phyloP scores from a whole-genome alignment of 345 rosid species.

The Brassica incana region DNA sequence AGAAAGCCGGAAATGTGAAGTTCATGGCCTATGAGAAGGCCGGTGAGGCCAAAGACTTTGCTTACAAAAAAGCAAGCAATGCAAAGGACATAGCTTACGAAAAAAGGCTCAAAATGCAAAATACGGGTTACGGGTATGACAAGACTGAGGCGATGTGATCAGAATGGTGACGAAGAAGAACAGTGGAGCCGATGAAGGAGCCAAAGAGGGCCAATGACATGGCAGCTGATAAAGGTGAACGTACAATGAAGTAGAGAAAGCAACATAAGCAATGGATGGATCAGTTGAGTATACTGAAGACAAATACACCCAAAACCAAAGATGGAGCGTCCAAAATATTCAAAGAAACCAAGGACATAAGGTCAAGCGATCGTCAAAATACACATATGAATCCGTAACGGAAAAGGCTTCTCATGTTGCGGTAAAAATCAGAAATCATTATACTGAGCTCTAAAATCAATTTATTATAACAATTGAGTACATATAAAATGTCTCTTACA shows the following conservation, averaged over 20 bases:
- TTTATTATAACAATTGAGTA: not conserved
- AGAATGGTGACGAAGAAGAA: conserved; percentile 22
- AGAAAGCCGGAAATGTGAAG: no score
- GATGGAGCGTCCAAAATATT: conserved; percentile 17
- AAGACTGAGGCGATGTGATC: conserved; percentile 15
- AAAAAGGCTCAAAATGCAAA: conserved; percentile 8
- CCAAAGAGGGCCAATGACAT: conserved; percentile 33
- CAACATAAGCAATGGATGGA: conserved; percentile 26
- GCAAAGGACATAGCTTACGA: conserved; percentile 6
- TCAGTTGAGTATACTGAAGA: conserved; percentile 33
- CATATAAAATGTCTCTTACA: conserved; percentile 9
- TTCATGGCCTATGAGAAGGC: conserved; percentile 3
- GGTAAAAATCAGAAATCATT: conserved; percentile 41
- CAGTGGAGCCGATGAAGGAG: conserved; percentile 25
- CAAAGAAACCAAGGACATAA: conserved; percentile 25
- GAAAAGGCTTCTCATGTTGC: conserved; percentile 51
- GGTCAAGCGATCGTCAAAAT: conserved; percentile 38
- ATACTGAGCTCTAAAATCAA: conserved; percentile 23
- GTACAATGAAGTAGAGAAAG: conserved; percentile 35
- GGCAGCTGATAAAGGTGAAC: conserved; percentile 26
- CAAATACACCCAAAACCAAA: conserved; percentile 16
- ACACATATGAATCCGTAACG: conserved; percentile 50
- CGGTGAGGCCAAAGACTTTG: conserved; percentile 13
- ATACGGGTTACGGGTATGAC: not conserved
- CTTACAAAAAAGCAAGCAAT: conserved; percentile 13